A percentile compares a stretch with the other conserved stretches of the same genome.
These are phyloP conservation scores for Hydnomerulius pinastri DNA, from an alignment of 768 basidiomycete genomes.

Conservation along the genomic window DNA sequence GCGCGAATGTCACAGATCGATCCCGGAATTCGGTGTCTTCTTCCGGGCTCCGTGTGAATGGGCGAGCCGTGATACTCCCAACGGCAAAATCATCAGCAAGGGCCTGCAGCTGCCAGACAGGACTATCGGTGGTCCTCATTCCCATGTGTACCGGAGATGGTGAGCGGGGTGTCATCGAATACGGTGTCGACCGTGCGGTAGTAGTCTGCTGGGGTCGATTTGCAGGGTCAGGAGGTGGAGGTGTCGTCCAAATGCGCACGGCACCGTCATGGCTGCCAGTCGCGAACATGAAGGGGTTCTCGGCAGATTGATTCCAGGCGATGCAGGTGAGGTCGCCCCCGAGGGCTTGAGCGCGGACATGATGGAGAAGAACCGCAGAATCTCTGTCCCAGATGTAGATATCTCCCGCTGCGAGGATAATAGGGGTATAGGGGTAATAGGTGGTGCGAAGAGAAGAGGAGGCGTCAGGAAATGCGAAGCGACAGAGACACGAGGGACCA, in stretches of 20 bases:
- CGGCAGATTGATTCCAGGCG: conserved; percentile 68
- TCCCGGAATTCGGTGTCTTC: conserved; percentile 5
- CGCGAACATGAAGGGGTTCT: conserved; percentile 67
- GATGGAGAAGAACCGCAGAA: conserved; percentile 65
- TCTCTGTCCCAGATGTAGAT: conserved; percentile 83
- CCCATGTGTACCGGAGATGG: background rate
- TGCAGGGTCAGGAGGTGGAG: background rate
- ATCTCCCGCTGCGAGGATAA: conserved; percentile 55
- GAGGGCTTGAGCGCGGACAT: conserved; percentile 56
- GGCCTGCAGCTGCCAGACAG: background rate
- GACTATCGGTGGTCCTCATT: background rate
- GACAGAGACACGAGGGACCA: background rate
- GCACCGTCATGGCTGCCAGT: conserved; percentile 72
- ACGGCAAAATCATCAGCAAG: background rate
- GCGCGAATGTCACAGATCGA: conserved; percentile 6
- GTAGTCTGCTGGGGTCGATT: background rate
- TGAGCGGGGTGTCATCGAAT: conserved; percentile 1
- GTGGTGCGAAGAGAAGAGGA: background rate
- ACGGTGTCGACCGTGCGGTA: background rate
- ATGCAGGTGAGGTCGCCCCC: conserved; percentile 68
- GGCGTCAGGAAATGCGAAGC: background rate
- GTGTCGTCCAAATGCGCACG: conserved; percentile 66
- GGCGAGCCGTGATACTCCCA: conserved; percentile 7
- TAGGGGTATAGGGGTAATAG: background rate
- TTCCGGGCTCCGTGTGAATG: conserved; percentile 2